Percentiles rank a stretch among this genome's conserved stretches.
Evolutionary conservation across 352 stramenopile species (phyloP).

Genomic region (Pythium aquatile): DNA sequence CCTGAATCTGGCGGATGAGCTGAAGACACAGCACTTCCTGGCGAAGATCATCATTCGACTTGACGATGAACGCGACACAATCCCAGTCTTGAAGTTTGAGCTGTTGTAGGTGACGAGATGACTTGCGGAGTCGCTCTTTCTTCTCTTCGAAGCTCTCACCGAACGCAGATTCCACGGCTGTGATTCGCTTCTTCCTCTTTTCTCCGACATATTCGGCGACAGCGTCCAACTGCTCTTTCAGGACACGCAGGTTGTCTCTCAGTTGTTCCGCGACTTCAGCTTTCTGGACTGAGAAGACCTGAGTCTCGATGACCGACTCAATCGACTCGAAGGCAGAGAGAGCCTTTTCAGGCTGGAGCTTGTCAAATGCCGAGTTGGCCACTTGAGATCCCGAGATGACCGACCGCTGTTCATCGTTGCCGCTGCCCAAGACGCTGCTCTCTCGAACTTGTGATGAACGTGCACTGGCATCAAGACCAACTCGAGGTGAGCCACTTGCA

Average conservation of each 20-base stretch:
- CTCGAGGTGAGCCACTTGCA: constrained; percentile 14
- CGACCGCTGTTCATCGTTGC: constrained; percentile 50
- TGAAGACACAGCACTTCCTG: constrained; percentile 98
- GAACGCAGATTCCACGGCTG: constrained; percentile 74
- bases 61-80: constrained; percentile 94
- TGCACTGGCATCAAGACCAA: constrained; percentile 3
- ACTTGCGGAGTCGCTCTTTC: constrained; percentile 56
- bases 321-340: constrained; percentile 58
- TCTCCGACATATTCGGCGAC: constrained; percentile 68
- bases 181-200: constrained; percentile 59
- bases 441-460: constrained; percentile 15
- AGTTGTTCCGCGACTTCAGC: constrained; percentile 37
- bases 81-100: constrained; percentile 46
- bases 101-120: constrained; percentile 39
- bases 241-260: constrained; percentile 43
- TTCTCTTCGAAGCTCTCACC: constrained; percentile 85
- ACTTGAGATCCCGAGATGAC: constrained; percentile 38
- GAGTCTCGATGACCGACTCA: constrained; percentile 51
- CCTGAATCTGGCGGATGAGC: constrained; percentile 94
- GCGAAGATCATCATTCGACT: constrained; percentile 97
- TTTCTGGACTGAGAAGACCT: constrained; percentile 41
- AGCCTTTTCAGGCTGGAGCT: constrained; percentile 58
- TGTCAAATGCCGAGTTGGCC: constrained; percentile 40
- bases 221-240: constrained; percentile 71
- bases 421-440: constrained; percentile 11